Evolutionary conservation across 306 rosid species (phyloP), one percentile per base, ranked within the genome.

Genomic region (Castanospermum australe): DNA sequence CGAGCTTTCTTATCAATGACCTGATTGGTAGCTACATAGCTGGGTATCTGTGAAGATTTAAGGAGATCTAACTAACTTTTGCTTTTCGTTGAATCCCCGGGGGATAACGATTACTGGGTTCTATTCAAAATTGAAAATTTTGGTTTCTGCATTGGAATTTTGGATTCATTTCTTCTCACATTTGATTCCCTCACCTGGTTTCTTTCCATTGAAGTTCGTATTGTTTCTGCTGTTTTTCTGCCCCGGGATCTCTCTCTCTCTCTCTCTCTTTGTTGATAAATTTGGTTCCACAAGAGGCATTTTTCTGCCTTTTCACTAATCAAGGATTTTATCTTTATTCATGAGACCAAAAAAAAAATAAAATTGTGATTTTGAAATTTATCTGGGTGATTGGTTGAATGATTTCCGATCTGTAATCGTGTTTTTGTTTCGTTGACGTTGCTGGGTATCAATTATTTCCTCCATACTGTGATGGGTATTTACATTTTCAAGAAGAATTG

Each of bases 371-470:
- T 66, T 72, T 76, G 10, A 67, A 60, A 24, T 61, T 71, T 32
- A 21, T 45, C 79, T 77, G 73, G 65, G 42, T 79, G 65, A 47
- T 73, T 54, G 12, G 71, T 70, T 66, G 66, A 85, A 68, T 73
- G 76, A 87, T 79, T 79, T 85, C 52, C 36, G 86, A 88, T 85
- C 86, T 50, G 74, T 52, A 59, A 39, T 65, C 47, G 21, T 62
- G 73, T 18, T 71, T 69, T 54, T n/a, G 1, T 24, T 24, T 64
- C 25, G 48, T 55, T 45, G 12, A 28, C 39, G 56, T 64, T 75
- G 72, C 66, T 69, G 82, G 75, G 51, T 64, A 42, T 59, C 8
- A n/a, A 21, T 73, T 17, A 12, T 60, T 81, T 73, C 56, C 7
- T 17, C 42, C 32, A 56, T 8, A 18, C 2, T 25, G 14, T 7